Conservation (phyloP, 768 basidiomycete species). For the Phlebiopsis flavidoalba region DNA sequence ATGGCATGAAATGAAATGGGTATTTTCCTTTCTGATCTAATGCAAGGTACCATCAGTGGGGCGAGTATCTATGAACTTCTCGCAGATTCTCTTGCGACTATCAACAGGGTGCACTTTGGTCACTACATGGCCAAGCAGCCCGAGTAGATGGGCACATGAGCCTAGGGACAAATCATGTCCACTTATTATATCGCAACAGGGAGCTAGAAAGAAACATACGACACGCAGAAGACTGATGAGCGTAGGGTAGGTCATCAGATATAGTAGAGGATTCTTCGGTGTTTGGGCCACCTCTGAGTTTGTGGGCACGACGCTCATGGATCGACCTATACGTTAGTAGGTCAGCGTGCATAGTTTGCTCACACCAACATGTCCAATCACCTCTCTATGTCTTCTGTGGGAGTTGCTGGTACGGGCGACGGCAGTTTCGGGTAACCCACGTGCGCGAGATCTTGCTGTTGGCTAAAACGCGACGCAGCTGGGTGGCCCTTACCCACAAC, state of each 20-base stretch:
- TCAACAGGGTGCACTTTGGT: conserved; percentile 64
- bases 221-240: conserved; percentile 51
- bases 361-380: conserved; percentile 10
- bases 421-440: conserved; percentile 15
- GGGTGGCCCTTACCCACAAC: background rate
- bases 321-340: background rate
- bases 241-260: conserved; percentile 9
- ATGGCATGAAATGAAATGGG: background rate
- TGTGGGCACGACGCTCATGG: background rate
- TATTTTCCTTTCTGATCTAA: background rate
- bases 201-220: conserved; percentile 37
- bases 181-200: background rate
- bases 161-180: conserved; percentile 31
- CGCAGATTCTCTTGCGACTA: conserved; percentile 56
- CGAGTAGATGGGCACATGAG: conserved; percentile 55
- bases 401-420: conserved; percentile 34
- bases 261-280: background rate
- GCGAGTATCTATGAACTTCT: conserved; percentile 33
- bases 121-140: conserved; percentile 61
- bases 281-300: background rate
- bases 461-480: background rate
- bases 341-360: background rate
- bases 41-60: conserved; percentile 18
- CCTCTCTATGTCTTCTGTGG: conserved; percentile 37
- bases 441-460: conserved; percentile 1